phyloP scores from a whole-genome alignment of 75 land plant genomes.

The Larix kaempferi region DNA sequence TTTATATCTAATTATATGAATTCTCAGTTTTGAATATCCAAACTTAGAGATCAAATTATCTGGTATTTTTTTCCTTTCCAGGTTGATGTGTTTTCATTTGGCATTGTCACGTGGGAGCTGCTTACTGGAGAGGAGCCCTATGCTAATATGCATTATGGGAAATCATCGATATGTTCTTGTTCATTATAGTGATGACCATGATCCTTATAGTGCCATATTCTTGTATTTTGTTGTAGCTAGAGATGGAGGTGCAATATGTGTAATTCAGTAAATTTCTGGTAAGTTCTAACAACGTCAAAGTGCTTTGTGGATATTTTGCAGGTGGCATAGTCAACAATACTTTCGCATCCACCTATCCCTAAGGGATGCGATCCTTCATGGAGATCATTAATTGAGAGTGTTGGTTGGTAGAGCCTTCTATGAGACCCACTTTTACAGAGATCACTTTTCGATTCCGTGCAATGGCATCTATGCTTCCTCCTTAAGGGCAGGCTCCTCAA shows the following conservation, averaged over 20 bases:
- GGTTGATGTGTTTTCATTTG: background rate
- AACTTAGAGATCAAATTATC: background rate
- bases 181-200: background rate
- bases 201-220: background rate
- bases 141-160: conserved; percentile 89
- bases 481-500: conserved; percentile 13
- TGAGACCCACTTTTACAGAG: conserved; percentile 63
- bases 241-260: background rate
- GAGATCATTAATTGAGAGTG: conserved; percentile 61
- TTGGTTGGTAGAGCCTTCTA: conserved; percentile 56
- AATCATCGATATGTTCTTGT: conserved; percentile 68
- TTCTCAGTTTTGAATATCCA: background rate
- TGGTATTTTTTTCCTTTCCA: conserved; percentile 24
- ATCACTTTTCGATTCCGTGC: conserved; percentile 42
- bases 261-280: background rate
- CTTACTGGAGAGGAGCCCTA: conserved; percentile 97
- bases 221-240: background rate
- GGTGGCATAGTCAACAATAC: conserved; percentile 77
- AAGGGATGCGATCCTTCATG: conserved; percentile 58
- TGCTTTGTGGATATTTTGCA: conserved; percentile 10
- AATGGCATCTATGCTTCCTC: conserved; percentile 34
- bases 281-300: background rate
- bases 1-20: background rate
- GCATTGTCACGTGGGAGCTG: conserved; percentile 87
- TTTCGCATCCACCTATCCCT: conserved; percentile 57